Evolutionary conservation across 192 early-diverging fungal genomes (phyloP), one percentile per base, ranked within the genome.

Genomic region (Backusella morwellensis): DNA sequence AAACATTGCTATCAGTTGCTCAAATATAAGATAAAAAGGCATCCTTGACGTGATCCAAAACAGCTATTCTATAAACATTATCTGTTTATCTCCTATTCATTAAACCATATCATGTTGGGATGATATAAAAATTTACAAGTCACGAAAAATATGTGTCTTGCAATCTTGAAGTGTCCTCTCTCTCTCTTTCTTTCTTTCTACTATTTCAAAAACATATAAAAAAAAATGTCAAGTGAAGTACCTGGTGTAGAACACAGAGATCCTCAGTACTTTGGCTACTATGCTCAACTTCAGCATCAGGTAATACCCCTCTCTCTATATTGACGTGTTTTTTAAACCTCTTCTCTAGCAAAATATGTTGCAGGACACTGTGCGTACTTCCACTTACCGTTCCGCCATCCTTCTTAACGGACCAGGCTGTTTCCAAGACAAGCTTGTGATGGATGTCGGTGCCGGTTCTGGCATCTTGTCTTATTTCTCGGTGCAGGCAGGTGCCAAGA

Each of bases 381-480:
- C 95, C 8, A 89, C 95, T 29, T 99, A 98, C 83, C 92, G 96
- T 75, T 92, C 92, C 23, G 97, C 98, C 4, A 99, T 99, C 69
- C 76, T 95, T 6, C 81, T 91, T 42, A 98, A 98, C 82, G 87
- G 88, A 2, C 83, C 90, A 4, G 76, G 85, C 36, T 86, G 93
- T 70, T 97, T 99, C 75, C 79, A 88, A 70, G 89, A 93, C 68
- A 93, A 95, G 77, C 76, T 92, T 2, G 94, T 97, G 34, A 93
- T 97, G 91, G 98, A 99, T 81, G 91, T 98, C 52, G 98, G 98
- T 29, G 94, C 97, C 21, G 97, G 95, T 8, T 95, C 93, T 52
- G 98, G 98, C 17, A 97, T 99, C 42, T 85, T 99, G 50, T 95
- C 95, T 9, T 99, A 95, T 82, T 97, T 99, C 85, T 94, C 98